Percentiles rank a stretch among this genome's conserved stretches.
Evolutionary conservation across 2,329 filamentous ascomycete species (phyloP).

Genomic region (Dothideomycetes sp.): DNA sequence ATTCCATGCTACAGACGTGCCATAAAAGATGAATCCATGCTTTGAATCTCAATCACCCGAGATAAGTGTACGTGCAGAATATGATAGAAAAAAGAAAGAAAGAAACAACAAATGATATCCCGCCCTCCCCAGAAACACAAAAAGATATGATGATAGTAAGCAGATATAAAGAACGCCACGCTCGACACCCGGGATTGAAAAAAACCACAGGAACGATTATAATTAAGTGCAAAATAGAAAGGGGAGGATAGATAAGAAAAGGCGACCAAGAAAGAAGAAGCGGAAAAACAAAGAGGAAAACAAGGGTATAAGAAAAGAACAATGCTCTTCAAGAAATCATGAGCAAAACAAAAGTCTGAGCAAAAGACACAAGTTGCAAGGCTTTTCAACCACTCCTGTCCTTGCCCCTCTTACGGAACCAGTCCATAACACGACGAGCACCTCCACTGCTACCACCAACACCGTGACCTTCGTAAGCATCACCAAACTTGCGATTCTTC

Average conservation of each 20-base stretch:
- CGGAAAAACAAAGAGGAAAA: neutral
- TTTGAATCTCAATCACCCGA: no score
- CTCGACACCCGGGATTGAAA: constrained; percentile 3
- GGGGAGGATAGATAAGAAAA: neutral
- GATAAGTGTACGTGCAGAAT: no score
- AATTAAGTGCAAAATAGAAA: constrained; percentile 4
- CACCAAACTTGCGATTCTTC: constrained; percentile 74
- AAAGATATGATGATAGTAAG: no score
- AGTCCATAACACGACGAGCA: constrained; percentile 93
- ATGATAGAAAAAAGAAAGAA: no score
- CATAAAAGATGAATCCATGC: no score
- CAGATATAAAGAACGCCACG: constrained; percentile 6
- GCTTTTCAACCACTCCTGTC: constrained; percentile 28
- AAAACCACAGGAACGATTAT: constrained; percentile 6
- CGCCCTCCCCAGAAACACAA: no score
- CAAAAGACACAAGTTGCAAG: neutral
- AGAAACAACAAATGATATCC: no score
- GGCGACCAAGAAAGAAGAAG: neutral
- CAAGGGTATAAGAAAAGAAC: constrained; percentile 13
- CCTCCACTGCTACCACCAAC: constrained; percentile 77
- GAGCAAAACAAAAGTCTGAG: neutral
- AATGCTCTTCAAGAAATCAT: neutral
- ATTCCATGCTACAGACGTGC: no score
- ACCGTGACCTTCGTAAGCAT: constrained; percentile 72
- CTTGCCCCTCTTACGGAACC: constrained; percentile 81